Evolutionary conservation across 495 filamentous ascomycete genomes (phyloP).

Genomic region (Neurospora africana): DNA sequence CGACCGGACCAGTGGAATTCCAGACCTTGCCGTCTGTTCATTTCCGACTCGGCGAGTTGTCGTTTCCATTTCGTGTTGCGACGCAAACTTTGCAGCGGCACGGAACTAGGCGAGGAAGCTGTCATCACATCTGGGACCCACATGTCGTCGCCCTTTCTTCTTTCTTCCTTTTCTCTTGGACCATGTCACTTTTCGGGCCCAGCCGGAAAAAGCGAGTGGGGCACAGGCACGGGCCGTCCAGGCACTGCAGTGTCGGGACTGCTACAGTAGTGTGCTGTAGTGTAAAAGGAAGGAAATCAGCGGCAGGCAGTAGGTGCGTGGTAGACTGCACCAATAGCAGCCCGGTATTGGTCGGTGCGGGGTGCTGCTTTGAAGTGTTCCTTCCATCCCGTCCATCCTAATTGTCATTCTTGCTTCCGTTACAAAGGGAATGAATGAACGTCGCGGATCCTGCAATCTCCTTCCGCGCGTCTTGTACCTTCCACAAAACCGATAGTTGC

Average conservation of each 20-base stretch:
- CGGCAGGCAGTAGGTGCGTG: background rate
- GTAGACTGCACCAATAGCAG: background rate
- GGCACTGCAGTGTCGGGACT: background rate
- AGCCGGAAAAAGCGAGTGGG: background rate
- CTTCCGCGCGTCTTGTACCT: background rate
- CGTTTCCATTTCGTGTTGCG: background rate
- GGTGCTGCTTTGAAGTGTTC: background rate
- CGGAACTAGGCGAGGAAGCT: background rate
- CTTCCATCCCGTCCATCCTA: background rate
- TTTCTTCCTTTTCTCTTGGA: background rate
- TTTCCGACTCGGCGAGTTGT: background rate
- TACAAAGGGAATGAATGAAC: background rate
- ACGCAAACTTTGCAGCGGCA: background rate
- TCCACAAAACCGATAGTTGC: background rate
- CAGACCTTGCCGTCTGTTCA: background rate
- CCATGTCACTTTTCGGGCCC: background rate
- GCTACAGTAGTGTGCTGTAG: no score
- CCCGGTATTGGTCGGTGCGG: background rate
- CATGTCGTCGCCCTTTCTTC: background rate
- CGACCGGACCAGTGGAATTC: background rate
- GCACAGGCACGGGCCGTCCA: background rate
- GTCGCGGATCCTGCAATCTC: background rate
- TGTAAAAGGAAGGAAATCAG: background rate
- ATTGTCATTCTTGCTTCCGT: background rate
- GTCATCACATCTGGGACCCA: background rate